Conservation (phyloP, 192 early-diverging fungal genomes). For the Gryganskiella cystojenkinii region DNA sequence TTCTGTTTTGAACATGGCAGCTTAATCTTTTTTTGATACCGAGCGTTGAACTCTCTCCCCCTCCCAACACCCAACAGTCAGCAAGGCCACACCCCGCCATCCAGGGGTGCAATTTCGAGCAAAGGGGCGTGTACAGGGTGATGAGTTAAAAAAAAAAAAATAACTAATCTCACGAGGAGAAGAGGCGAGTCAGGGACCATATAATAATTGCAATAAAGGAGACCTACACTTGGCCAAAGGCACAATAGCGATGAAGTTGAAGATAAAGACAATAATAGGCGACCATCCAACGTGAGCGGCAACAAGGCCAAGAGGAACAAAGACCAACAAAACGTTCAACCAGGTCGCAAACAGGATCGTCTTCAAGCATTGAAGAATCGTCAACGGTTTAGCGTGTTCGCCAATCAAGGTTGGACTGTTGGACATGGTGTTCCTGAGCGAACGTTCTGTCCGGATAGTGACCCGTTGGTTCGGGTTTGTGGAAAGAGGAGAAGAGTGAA, state of each 20-base stretch:
- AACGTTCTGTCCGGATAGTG: slow-evolving; percentile 32
- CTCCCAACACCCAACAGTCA: no score
- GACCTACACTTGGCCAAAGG: slow-evolving; percentile 83
- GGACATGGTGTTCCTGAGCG: slow-evolving; percentile 13
- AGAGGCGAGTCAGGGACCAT: no score
- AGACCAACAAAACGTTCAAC: slow-evolving; percentile 78
- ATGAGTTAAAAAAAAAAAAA: slow-evolving; percentile 1
- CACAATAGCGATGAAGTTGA: slow-evolving; percentile 94
- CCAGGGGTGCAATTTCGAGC: no score
- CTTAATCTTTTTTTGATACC: no score
- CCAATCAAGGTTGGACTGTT: neutral
- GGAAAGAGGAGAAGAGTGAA: slow-evolving; percentile 13
- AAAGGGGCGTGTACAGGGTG: no score
- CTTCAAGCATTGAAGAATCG: slow-evolving; percentile 58
- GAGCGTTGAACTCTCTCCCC: neutral
- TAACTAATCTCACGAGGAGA: neutral
- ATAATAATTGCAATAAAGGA: no score
- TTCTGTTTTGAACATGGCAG: no score
- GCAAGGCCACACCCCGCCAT: no score
- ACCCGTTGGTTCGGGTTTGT: slow-evolving; percentile 17
- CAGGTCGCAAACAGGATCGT: slow-evolving; percentile 64
- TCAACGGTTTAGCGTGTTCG: neutral
- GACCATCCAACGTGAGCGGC: slow-evolving; percentile 70
- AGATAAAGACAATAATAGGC: slow-evolving; percentile 74
- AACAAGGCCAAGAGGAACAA: slow-evolving; percentile 84